phyloP scores from a whole-genome alignment of 257 asterid species.

The Coffea eugenioides region DNA sequence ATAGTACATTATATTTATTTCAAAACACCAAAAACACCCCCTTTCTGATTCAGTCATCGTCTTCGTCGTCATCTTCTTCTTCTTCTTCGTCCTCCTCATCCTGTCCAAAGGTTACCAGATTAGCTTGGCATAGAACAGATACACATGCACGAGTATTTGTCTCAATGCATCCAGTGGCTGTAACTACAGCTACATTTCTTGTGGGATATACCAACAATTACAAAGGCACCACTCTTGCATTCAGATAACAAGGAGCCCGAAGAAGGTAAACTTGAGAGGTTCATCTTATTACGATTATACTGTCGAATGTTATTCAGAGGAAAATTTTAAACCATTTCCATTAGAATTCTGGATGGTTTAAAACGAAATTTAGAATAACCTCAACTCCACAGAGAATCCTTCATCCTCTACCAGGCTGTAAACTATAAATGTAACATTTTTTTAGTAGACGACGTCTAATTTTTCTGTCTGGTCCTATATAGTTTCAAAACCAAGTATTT shows the following conservation, averaged over 20 bases:
- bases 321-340: neutral
- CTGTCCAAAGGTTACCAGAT: slow-evolving; percentile 22
- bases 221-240: neutral
- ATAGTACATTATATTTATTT: neutral
- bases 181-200: neutral
- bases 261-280: neutral
- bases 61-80: slow-evolving; percentile 52
- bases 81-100: slow-evolving; percentile 40
- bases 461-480: neutral
- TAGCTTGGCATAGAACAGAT: neutral
- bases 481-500: neutral
- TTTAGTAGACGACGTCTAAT: neutral
- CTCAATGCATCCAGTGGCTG: neutral
- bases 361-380: neutral
- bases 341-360: neutral
- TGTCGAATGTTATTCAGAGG: neutral
- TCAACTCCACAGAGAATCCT: neutral
- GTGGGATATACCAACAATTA: neutral
- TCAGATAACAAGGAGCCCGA: neutral
- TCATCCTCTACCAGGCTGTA: neutral
- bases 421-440: neutral
- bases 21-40: neutral
- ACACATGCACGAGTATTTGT: neutral
- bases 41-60: slow-evolving; percentile 34
- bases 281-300: neutral